Percentiles rank a stretch among this genome's conserved stretches.
phyloP scores from a whole-genome alignment of 805 yeast genomes.

The Candida silvicultrix region DNA sequence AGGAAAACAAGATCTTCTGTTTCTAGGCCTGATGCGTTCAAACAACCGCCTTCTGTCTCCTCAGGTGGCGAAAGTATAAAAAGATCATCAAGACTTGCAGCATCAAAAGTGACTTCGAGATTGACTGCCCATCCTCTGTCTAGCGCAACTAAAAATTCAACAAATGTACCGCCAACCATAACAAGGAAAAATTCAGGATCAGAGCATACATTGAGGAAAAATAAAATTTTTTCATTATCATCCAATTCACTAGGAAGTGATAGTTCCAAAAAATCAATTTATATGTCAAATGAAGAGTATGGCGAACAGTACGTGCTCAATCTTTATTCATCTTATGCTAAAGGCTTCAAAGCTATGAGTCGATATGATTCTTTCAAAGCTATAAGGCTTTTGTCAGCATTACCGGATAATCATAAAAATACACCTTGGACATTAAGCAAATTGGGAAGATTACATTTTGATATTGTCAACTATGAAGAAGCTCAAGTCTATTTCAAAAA shows the following conservation, averaged over 20 bases:
- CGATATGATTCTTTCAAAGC: slow-evolving; percentile 78
- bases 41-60: slow-evolving; percentile 12
- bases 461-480: slow-evolving; percentile 77
- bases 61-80: slow-evolving; percentile 14
- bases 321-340: slow-evolving; percentile 49
- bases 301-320: slow-evolving; percentile 38
- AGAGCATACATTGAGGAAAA: neutral
- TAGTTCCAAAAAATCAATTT: slow-evolving; percentile 10
- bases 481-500: slow-evolving; percentile 57
- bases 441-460: slow-evolving; percentile 78
- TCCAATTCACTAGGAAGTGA: neutral
- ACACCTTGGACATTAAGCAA: slow-evolving; percentile 85
- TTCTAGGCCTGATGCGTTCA: slow-evolving; percentile 8
- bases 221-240: slow-evolving; percentile 2
- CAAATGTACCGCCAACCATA: neutral
- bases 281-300: slow-evolving; percentile 15
- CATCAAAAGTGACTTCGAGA: slow-evolving; percentile 42
- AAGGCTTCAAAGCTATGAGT: slow-evolving; percentile 52
- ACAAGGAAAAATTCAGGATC: neutral
- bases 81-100: slow-evolving; percentile 26
- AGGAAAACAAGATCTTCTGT: slow-evolving; percentile 26
- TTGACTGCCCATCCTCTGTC: slow-evolving; percentile 36
- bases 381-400: slow-evolving; percentile 53
- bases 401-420: slow-evolving; percentile 56
- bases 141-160: slow-evolving; percentile 2